Base-by-base conservation (phyloP, 2,329 filamentous ascomycete species). In the Colletotrichum scovillei region DNA sequence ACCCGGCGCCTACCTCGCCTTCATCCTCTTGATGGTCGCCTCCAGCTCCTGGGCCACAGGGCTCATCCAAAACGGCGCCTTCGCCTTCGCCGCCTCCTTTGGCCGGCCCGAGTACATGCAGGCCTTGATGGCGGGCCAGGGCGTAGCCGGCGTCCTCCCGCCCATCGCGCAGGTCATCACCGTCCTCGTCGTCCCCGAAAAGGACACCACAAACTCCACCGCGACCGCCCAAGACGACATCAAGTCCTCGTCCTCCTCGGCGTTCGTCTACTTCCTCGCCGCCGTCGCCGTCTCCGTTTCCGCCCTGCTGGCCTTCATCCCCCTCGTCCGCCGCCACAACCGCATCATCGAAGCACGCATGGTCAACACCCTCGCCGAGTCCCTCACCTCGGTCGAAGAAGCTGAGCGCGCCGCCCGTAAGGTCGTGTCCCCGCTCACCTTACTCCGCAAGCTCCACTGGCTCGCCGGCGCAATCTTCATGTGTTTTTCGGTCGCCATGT, bases 51-150 rank as follows among this genome's bases (percentile, higher is more conserved):
- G 93, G 79, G 95, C 94, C 0, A 93, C 95, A 0, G 95, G 94
- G 0, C 86, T 98, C 63, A 93, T 95, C 76, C 97, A 98, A 83
- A 98, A 98, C 81, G 97, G 97, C 22, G 91, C 97, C 12, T 98
- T 98, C 81, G 95, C 97, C 3, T 98, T 95, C 80, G 95, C 95
- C 3, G 91, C 94, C 4, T 92, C 94, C 65, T 98, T 98, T 79
- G 94, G 92, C 46, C 88, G 94, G 64, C 90, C 93, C 24, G 94
- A 97, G 82, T 99, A 98, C 82, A 98, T 95, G 68, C 96, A 98
- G 83, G 96, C 93, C 28, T 95, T 98, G 82, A 98, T 99, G 95
- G 92, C 93, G 3, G 97, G 97, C 1, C 97, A 99, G 82, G 96
- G 92, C 38, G 88, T 99, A 4, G 95, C 97, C 0, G 97, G 97